Conservation (phyloP, 371 early-diverging fungal species). For the Mortierella sp. region DNA sequence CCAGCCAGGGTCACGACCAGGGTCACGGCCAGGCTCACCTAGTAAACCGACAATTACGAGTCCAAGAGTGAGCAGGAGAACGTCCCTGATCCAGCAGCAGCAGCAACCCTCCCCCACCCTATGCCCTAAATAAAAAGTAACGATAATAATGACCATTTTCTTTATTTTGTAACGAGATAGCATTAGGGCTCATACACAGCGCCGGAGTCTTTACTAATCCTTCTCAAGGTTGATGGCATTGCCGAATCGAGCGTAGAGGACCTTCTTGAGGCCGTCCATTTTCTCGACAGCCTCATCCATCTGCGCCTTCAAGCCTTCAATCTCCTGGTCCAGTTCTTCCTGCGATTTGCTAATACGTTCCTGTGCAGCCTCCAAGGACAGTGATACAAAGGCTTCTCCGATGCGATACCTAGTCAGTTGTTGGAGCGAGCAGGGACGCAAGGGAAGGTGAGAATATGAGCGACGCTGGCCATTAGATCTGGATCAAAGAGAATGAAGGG, state of each 20-base stretch:
- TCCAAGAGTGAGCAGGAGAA: slow-evolving; percentile 28
- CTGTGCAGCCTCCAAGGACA: slow-evolving; percentile 82
- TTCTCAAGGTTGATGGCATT: slow-evolving; percentile 94
- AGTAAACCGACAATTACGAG: slow-evolving; percentile 19
- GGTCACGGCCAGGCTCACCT: slow-evolving; percentile 26
- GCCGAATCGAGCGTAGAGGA: slow-evolving; percentile 93
- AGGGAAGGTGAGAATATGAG: background rate
- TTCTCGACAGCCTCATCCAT: slow-evolving; percentile 77
- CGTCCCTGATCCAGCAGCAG: slow-evolving; percentile 37
- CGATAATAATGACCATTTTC: slow-evolving; percentile 5
- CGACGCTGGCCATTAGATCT: too few relatives aligned
- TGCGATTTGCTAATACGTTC: slow-evolving; percentile 77
- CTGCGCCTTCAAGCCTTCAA: slow-evolving; percentile 75
- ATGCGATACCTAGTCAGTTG: slow-evolving; percentile 75
- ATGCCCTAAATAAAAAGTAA: background rate
- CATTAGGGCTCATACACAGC: background rate
- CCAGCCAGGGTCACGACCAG: slow-evolving; percentile 34
- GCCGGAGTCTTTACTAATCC: slow-evolving; percentile 59
- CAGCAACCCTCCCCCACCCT: background rate
- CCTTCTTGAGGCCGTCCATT: slow-evolving; percentile 89
- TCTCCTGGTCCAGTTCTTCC: slow-evolving; percentile 67
- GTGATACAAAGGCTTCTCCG: slow-evolving; percentile 90
- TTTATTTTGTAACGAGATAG: background rate
- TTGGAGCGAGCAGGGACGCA: too few relatives aligned
- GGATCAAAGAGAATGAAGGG: background rate